Evolutionary conservation across 306 rosid genomes (phyloP), one percentile per base, ranked within the genome.

Genomic region (Comarum palustre): DNA sequence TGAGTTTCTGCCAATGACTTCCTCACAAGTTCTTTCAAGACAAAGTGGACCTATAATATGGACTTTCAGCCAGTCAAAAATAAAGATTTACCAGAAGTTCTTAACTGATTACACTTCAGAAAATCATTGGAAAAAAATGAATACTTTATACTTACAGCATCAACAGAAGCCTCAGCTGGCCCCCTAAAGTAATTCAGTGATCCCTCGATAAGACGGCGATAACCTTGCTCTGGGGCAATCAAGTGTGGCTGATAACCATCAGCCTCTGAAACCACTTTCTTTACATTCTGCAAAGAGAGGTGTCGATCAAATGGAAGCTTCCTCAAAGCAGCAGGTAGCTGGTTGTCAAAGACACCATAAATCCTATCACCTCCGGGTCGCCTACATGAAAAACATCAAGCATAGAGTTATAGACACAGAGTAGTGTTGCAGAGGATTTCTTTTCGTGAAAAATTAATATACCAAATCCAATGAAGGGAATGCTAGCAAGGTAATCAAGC

Each of bases 191-290:
- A 94, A 73, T 78, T 77, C 14, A 94, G 90, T 57, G 99, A 66
- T 25, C 97, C 88, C 60, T 94, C 99, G 59, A 94, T 94, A 52
- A 94, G 86, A 47, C 99, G 95, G 50, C 97, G 87, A 79, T 94
- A 94, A 76, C 99, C 99, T 87, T 85, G 99, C 87, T 94, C 99
- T 1, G 99, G 99, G 64, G 99, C 99, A 81, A 94, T 90, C 85
- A 94, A 87, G 85, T 94, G 99, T 52, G 99, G 99, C 84, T 94
- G 99, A 75, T 94, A 94, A 84, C 99, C 99, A 82, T 94, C 99
- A 22, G 97, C 95, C 85, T 94, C 97, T 38, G 96, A 89, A 75
- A 94, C 97, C 66, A 94, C 96, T 88, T 86, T 94, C 84, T 73
- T 91, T 45, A 94, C 97, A 78, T 91, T 94, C 84, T 90, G 97